These are phyloP conservation scores for Penicillium capsulatum DNA, from an alignment of 2,329 filamentous ascomycete species.

Conservation along the genomic window DNA sequence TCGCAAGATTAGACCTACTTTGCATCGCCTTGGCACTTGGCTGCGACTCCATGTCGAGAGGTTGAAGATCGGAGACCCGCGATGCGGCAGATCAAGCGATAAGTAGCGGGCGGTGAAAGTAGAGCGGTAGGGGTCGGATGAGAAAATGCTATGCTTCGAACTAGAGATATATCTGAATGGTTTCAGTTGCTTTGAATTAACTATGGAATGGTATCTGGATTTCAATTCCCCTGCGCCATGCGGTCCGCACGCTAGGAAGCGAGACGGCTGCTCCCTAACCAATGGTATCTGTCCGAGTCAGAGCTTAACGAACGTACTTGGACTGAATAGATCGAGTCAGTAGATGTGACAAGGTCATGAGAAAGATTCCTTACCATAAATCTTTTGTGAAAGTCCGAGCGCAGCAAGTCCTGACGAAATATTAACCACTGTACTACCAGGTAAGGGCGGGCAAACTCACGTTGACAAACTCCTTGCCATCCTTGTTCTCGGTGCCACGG, in stretches of 20 bases:
- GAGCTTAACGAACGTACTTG: slow-evolving; percentile 47
- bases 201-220: not conserved
- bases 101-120: slow-evolving; percentile 5
- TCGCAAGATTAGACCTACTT: slow-evolving; percentile 15
- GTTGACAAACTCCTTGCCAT: slow-evolving; percentile 95
- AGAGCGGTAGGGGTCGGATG: not conserved
- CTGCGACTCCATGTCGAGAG: slow-evolving; percentile 32
- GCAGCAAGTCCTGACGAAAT: slow-evolving; percentile 66
- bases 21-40: slow-evolving; percentile 28
- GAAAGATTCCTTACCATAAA: slow-evolving; percentile 65
- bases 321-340: slow-evolving; percentile 31
- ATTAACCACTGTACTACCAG: slow-evolving; percentile 13
- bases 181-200: not conserved
- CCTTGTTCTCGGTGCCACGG: slow-evolving; percentile 85
- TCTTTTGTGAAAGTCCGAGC: slow-evolving; percentile 94
- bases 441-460: slow-evolving; percentile 48
- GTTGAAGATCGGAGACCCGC: slow-evolving; percentile 11
- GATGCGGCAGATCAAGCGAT: slow-evolving; percentile 10
- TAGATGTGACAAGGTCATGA: not conserved
- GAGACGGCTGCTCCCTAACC: too few species aligned
- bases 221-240: too few species aligned
- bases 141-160: not conserved
- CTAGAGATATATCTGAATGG: too few species aligned
- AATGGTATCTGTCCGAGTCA: not conserved
- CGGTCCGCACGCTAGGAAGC: too few species aligned